A percentile compares a stretch with the other conserved stretches of the same genome.
Evolutionary conservation across 1,284 basidiomycete genomes (phyloP).

Genomic region (Blastosporella zonata): DNA sequence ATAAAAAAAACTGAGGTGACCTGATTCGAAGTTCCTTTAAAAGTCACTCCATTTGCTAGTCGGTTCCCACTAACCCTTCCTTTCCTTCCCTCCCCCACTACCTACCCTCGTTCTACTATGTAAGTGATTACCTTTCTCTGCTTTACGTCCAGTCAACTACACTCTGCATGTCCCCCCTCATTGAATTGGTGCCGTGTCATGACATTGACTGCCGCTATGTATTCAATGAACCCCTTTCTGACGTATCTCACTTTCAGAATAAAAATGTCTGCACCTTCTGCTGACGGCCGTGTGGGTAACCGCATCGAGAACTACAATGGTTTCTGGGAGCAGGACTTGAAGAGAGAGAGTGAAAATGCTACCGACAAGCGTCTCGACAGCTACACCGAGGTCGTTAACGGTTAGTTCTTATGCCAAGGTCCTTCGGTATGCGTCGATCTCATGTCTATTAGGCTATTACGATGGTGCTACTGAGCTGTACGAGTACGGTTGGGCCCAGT

Average conservation of each 20-base stretch:
- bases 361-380: slow-evolving; percentile 76
- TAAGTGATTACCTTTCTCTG: slow-evolving; percentile 7
- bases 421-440: slow-evolving; percentile 5
- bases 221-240: background rate
- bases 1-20: slow-evolving; percentile 25
- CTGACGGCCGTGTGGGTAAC: slow-evolving; percentile 75
- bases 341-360: slow-evolving; percentile 68
- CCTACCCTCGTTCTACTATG: slow-evolving; percentile 7
- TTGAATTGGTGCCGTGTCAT: slow-evolving; percentile 13
- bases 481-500: slow-evolving; percentile 93
- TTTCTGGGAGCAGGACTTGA: slow-evolving; percentile 90
- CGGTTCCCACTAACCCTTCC: background rate
- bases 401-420: slow-evolving; percentile 38
- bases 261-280: slow-evolving; percentile 12
- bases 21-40: slow-evolving; percentile 28
- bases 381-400: slow-evolving; percentile 95
- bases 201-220: background rate
- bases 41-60: slow-evolving; percentile 25
- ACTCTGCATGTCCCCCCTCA: slow-evolving; percentile 6
- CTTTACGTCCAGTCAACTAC: slow-evolving; percentile 8
- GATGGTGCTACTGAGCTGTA: slow-evolving; percentile 97
- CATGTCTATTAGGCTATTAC: slow-evolving; percentile 74
- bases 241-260: slow-evolving; percentile 2
- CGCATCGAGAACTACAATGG: slow-evolving; percentile 91
- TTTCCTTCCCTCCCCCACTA: slow-evolving; percentile 1